Conservation (phyloP, 805 yeast genomes). For the Dipodascopsis uninucleata region DNA sequence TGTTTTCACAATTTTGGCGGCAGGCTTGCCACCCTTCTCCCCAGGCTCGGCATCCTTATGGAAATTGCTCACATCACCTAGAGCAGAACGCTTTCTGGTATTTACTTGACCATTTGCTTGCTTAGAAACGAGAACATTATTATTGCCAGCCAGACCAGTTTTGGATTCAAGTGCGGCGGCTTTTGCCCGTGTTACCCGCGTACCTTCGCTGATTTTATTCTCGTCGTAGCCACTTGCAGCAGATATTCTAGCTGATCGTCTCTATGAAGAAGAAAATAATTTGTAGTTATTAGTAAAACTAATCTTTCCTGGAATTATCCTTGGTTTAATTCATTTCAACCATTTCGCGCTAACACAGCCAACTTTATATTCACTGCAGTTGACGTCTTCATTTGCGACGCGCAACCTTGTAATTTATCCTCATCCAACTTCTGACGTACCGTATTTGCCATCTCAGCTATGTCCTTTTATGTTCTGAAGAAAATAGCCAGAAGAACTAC, state of each 20-base stretch:
- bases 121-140: slow-evolving; percentile 11
- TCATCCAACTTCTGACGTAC: too few species aligned
- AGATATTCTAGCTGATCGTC: slow-evolving; percentile 23
- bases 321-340: too few species aligned
- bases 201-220: slow-evolving; percentile 10
- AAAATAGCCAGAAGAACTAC: too few species aligned
- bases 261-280: slow-evolving; percentile 7
- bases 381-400: too few species aligned
- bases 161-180: slow-evolving; percentile 14
- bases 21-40: slow-evolving; percentile 15
- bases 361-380: too few species aligned
- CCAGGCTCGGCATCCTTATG: slow-evolving; percentile 22
- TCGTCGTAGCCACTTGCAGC: slow-evolving; percentile 26
- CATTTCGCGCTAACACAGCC: too few species aligned
- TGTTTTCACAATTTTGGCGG: slow-evolving; percentile 19
- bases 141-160: neutral
- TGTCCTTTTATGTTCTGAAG: too few species aligned
- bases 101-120: slow-evolving; percentile 6
- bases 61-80: slow-evolving; percentile 37
- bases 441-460: too few species aligned
- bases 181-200: slow-evolving; percentile 28
- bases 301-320: too few species aligned
- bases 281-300: too few species aligned
- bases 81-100: slow-evolving; percentile 36
- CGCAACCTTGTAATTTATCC: too few species aligned